A percentile compares a stretch with the other conserved stretches of the same genome.
phyloP scores from a whole-genome alignment of 345 rosid genomes.

The Salix udensis region DNA sequence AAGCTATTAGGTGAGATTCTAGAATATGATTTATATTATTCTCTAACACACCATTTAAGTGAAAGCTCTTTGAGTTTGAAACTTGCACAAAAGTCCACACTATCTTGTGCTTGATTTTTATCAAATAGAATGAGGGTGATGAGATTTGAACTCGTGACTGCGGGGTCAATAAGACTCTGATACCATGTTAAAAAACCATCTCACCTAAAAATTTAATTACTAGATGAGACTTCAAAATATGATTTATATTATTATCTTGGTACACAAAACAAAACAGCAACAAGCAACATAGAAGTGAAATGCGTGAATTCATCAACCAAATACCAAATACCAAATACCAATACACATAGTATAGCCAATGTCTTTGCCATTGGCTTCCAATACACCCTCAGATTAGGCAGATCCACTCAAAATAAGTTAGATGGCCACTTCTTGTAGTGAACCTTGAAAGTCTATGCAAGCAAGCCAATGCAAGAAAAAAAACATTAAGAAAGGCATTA shows the following conservation, averaged over 20 bases:
- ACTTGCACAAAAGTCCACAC: not conserved
- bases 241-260: too few species aligned
- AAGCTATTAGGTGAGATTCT: too few species aligned
- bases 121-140: too few species aligned
- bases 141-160: too few species aligned
- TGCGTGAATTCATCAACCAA: conserved; percentile 1
- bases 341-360: not conserved
- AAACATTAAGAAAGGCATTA: conserved; percentile 9
- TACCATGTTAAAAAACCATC: too few species aligned
- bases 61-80: rapidly evolving
- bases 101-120: too few species aligned
- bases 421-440: not conserved
- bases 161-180: too few species aligned
- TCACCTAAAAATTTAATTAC: too few species aligned
- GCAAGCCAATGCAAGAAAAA: conserved; percentile 37
- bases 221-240: too few species aligned
- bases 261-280: too few species aligned
- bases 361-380: conserved; percentile 2
- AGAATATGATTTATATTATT: too few species aligned
- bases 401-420: conserved; percentile 13
- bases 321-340: not conserved
- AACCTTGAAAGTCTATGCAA: conserved; percentile 16
- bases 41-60: too few species aligned
- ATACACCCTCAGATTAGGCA: not conserved
- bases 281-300: not conserved